These are phyloP conservation scores for Beta vulgaris DNA, from an alignment of 148 eudicot species.

Conservation along the genomic window DNA sequence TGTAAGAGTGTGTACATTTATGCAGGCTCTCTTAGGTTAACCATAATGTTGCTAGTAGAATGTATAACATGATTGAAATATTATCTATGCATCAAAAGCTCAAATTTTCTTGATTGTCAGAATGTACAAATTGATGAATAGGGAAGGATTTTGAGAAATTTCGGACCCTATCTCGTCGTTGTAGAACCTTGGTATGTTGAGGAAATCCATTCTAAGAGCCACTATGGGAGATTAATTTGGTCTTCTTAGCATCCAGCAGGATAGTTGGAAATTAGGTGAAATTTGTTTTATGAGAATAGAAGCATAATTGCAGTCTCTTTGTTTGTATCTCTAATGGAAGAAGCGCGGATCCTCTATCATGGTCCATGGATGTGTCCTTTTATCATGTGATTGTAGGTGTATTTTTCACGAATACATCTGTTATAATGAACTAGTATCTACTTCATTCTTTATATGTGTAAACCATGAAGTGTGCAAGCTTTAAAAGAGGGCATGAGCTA, in stretches of 20 bases:
- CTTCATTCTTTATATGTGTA: no score
- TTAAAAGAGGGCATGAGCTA: no score
- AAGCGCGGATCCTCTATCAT: no score
- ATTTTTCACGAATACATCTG: neutral
- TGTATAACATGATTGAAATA: neutral
- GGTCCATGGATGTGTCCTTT: neutral
- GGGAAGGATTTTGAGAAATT: neutral
- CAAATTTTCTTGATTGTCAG: neutral
- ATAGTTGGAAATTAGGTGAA: neutral
- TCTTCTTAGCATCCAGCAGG: neutral
- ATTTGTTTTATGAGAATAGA: neutral
- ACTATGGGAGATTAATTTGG: neutral
- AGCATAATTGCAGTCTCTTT: neutral
- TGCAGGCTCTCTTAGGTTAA: neutral
- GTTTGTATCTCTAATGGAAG: neutral
- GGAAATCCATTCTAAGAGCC: neutral
- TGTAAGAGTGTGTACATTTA: neutral
- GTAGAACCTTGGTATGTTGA: neutral
- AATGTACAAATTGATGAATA: neutral
- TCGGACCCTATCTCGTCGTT: neutral
- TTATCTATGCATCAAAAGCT: neutral
- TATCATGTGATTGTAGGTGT: neutral
- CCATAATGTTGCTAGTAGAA: neutral
- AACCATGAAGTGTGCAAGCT: no score
- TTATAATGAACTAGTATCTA: neutral